Evolutionary conservation across 371 early-diverging fungal species (phyloP).

Genomic region (Parasitella parasitica): DNA sequence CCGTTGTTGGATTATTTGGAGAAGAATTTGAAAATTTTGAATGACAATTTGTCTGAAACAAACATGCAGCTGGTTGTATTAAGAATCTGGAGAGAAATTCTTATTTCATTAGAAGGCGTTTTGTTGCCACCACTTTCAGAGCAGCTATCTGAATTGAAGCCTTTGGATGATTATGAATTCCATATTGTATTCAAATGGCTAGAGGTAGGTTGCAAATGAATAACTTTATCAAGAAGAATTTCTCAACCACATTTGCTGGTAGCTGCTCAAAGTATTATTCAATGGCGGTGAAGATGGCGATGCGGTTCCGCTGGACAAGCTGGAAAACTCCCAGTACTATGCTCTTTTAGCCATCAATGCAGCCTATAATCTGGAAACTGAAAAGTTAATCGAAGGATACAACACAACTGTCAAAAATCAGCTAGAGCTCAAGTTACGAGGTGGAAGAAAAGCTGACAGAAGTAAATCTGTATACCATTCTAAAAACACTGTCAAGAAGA

Average conservation of each 20-base stretch:
- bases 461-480: slow-evolving; percentile 47
- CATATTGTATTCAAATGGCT: slow-evolving; percentile 76
- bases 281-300: slow-evolving; percentile 88
- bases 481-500: slow-evolving; percentile 36
- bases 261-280: slow-evolving; percentile 82
- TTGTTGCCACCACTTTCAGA: slow-evolving; percentile 84
- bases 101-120: slow-evolving; percentile 70
- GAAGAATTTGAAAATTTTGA: slow-evolving; percentile 76
- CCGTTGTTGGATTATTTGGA: slow-evolving; percentile 89
- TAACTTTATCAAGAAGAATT: no score
- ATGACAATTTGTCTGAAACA: slow-evolving; percentile 71
- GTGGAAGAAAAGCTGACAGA: slow-evolving; percentile 43
- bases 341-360: slow-evolving; percentile 62
- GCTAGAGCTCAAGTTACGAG: slow-evolving; percentile 34
- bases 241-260: no score
- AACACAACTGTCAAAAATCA: slow-evolving; percentile 45
- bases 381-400: slow-evolving; percentile 65
- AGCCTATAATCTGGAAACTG: slow-evolving; percentile 62
- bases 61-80: slow-evolving; percentile 81
- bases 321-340: slow-evolving; percentile 78
- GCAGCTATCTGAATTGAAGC: slow-evolving; percentile 55
- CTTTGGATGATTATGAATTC: slow-evolving; percentile 69
- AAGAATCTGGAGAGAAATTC: slow-evolving; percentile 84
- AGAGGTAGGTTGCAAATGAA: no score
- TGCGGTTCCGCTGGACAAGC: slow-evolving; percentile 68